phyloP scores from a whole-genome alignment of 2,329 filamentous ascomycete genomes.

The Colletotrichum tofieldiae region DNA sequence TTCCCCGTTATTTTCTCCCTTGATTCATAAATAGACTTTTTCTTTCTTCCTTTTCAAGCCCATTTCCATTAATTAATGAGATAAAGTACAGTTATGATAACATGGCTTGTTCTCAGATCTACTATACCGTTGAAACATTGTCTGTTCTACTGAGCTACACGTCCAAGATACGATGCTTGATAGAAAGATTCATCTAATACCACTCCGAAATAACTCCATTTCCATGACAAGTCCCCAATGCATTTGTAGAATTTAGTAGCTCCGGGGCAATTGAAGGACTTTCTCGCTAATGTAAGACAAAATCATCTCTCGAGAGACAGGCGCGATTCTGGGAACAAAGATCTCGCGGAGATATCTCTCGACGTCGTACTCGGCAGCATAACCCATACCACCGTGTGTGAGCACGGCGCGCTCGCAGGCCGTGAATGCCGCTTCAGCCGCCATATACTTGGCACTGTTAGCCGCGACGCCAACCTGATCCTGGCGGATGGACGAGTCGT shows the following conservation, averaged over 20 bases:
- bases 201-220: background rate
- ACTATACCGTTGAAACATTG: background rate
- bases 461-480: constrained; percentile 75
- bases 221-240: background rate
- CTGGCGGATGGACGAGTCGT: constrained; percentile 66
- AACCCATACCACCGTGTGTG: constrained; percentile 76
- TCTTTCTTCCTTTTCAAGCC: too few species aligned
- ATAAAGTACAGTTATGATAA: too few species aligned
- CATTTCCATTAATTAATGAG: too few species aligned
- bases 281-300: constrained; percentile 81
- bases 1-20: too few species aligned
- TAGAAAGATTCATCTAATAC: background rate
- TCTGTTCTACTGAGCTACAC: background rate
- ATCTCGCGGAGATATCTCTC: constrained; percentile 77
- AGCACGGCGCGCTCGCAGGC: constrained; percentile 75
- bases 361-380: constrained; percentile 76
- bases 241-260: constrained; percentile 64
- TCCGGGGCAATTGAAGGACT: constrained; percentile 76
- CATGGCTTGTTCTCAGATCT: background rate
- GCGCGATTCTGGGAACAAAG: constrained; percentile 75
- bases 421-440: constrained; percentile 75
- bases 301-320: constrained; percentile 81
- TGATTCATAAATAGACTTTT: too few species aligned
- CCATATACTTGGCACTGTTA: constrained; percentile 81
- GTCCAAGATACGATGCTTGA: background rate